phyloP scores from a whole-genome alignment of 495 filamentous ascomycete species.

The Hyaloscypha variabilis region DNA sequence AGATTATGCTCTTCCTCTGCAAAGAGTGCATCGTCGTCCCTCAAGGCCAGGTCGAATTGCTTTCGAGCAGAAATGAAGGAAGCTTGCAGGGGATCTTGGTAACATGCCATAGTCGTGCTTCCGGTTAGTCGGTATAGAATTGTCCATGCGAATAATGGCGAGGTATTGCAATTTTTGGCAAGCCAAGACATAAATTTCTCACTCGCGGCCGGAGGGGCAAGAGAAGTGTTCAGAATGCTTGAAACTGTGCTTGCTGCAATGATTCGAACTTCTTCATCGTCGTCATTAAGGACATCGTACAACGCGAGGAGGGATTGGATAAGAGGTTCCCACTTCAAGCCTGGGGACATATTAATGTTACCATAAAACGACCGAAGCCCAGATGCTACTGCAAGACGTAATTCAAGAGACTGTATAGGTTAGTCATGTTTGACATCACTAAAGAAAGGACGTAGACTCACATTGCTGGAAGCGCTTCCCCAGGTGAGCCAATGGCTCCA shows the following conservation, averaged over 20 bases:
- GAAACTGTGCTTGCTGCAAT: slow-evolving; percentile 55
- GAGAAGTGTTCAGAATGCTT: slow-evolving; percentile 37
- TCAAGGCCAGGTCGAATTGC: slow-evolving; percentile 50
- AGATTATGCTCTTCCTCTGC: slow-evolving; percentile 89
- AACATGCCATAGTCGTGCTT: slow-evolving; percentile 16
- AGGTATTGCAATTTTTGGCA: slow-evolving; percentile 24
- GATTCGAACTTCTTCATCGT: slow-evolving; percentile 85
- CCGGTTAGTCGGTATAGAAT: slow-evolving; percentile 40
- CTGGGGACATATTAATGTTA: background rate
- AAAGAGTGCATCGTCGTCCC: slow-evolving; percentile 76
- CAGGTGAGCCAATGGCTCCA: background rate
- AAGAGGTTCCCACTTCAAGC: background rate
- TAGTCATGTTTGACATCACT: background rate
- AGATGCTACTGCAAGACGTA: slow-evolving; percentile 58
- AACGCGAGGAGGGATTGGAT: slow-evolving; percentile 23
- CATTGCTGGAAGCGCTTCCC: too few relatives aligned
- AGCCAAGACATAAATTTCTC: slow-evolving; percentile 41
- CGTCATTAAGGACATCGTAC: slow-evolving; percentile 67
- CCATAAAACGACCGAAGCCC: slow-evolving; percentile 51
- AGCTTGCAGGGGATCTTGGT: background rate
- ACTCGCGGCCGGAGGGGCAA: slow-evolving; percentile 45
- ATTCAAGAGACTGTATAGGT: slow-evolving; percentile 61
- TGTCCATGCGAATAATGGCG: slow-evolving; percentile 36
- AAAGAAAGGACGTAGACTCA: too few relatives aligned
- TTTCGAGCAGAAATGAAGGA: background rate